Evolutionary conservation across 805 yeast species (phyloP), one percentile per base, ranked within the genome.

Genomic region (Yueomyces sp.): DNA sequence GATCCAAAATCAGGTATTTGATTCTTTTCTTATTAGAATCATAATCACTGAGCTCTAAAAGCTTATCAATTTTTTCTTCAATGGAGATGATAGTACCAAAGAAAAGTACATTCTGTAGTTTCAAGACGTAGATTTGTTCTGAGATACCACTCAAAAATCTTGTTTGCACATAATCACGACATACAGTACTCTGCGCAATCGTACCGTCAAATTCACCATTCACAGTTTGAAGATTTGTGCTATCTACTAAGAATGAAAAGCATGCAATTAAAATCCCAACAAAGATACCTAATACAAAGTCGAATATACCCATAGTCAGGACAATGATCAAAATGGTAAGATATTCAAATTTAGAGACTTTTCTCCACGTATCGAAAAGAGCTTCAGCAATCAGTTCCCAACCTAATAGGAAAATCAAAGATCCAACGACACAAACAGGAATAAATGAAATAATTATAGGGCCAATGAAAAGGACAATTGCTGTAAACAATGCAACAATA

Each of bases 21-120:
- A 92, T 80, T 29, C 92, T 86, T 43, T 72, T 72, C 39, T 59
- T 63, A 27, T 57, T 45, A 8, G 57, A 42, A 40, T 59, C 59
- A 34, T 57, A 61, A 3, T 65, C 65, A 38, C 56, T 66, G n/a
- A 70, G 68, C 37, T 81, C 87, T 53, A 85, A 74, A 49, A 80
- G 63, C 4, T 65, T 65, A 45, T 92, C 72, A 45, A 90, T 80
- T 42, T 76, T 73, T 38, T 74, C 72, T 62, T 92, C 98, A 40
- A 92, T 81, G 2, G 90, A 84, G 26, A 95, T 95, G 59, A 90
- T 88, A 0, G 96, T 86, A 2, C 98, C 98, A 62, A 92, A 92
- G 59, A 92, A 92, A 36, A 92, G 67, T 27, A 92, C 78, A 26
- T 96, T 96, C 51, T 86, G 84, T 39, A 92, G 65, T 61, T 88